Evolutionary conservation across 257 asterid genomes (phyloP), one percentile per base, ranked within the genome.

Genomic region (Euphrasia confusa): DNA sequence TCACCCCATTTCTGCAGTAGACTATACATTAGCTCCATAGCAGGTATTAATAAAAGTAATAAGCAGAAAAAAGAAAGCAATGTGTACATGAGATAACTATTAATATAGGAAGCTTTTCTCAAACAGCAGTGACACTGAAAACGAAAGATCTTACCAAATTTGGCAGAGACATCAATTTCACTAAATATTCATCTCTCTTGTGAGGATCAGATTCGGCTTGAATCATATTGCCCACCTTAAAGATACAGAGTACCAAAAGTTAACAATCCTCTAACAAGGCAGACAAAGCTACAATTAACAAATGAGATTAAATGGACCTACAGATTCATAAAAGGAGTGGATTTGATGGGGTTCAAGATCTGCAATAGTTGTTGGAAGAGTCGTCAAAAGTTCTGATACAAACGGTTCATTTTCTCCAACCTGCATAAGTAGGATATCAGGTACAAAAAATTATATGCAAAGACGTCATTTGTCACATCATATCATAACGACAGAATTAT

Each of bases 291-390:
- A 42, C 10, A 53, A 66, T 21, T 24, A n/a, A 6, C 14, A 56
- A 24, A 7, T 58, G 30, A 63, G 21, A 61, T 47, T 39, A 65
- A 53, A 57, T 17, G 30, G 69, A 47, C 95, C 72, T 77, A 93
- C 99, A 59, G 99, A 87, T 83, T 93, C 99, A 73, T 93, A 93
- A 73, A 93, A 93, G 3, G 94, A 74, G 74, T 93, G 99, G 75
- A 93, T 93, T 81, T 93, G 97, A 78, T 87, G 97, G 24, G 96
- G 92, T 79, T 87, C 94, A 61, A 93, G 96, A 74, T 93, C 99
- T 33, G 80, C 80, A 77, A 89, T 93, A 21, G 92, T 89, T n/a
- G 89, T 74, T 42, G 86, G 90, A 60, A 93, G 96, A 33, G 85
- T 79, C 40, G 94, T 87, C 65, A 93, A 71, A 30, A 93, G 94